Evolutionary conservation across 2,329 filamentous ascomycete species (phyloP), one percentile per base, ranked within the genome.

Genomic region (Pseudogymnoascus sp.): DNA sequence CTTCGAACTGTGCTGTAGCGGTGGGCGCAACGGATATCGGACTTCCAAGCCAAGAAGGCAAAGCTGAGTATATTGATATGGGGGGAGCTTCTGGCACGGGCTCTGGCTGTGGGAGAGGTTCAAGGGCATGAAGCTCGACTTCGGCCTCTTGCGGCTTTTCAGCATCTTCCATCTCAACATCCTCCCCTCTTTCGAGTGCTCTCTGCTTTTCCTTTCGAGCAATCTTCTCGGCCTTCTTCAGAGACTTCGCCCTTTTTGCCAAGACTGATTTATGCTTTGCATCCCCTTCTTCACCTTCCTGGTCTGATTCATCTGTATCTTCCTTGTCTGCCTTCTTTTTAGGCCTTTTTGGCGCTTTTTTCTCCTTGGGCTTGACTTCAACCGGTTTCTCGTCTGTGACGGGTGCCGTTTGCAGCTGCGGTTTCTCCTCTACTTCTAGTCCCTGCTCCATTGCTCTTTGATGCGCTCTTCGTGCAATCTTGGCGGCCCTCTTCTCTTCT

Each of bases 71-170:
- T n/a, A 83, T 82, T 1, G 88, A 85, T 62, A 82, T 81, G 60
- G 83, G 81, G 1, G 79, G 78, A 31, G 82, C 77, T 53, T 86
- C 82, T 0, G 81, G 77, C 0, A 85, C 79, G 0, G 83, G 84
- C 34, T 83, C 82, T 11, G 90, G 92, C 69, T 96, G 92, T 6
- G 92, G 92, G 18, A 96, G 79, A 5, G 91, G 92, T 63, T 89
- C 86, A 0, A 97, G 79, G 21, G 90, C 91, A 73, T 92, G 87
- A 2, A 87, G 73, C 69, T 84, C 81, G 11, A 69, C 66, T 63
- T 72, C 69, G 69, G 72, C 59, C 66, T 70, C 61, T 67, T 68
- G 68, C 21, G 72, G 67, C 42, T 77, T 74, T 67, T 69, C 60
- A 23, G 65, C 59, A 44, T 70, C 23, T 66, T 66, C 16, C 14